Conservation (phyloP, 129 eudicot genomes). For the Oenanthe sinensis region DNA sequence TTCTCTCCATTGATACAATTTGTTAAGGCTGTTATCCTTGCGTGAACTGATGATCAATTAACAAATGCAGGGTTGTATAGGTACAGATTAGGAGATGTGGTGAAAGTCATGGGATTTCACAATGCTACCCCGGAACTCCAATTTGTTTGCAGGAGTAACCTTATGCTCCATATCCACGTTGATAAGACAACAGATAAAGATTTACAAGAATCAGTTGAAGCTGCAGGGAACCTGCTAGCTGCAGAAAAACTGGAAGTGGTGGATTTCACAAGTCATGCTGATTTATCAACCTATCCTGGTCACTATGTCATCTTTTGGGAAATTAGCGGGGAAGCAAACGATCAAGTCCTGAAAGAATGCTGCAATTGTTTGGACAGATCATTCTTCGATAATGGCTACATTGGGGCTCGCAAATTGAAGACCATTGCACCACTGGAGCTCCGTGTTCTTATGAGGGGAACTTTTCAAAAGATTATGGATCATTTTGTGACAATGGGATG, state of each 20-base stretch:
- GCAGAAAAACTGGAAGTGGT: conserved; percentile 57
- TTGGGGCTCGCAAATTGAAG: conserved; percentile 48
- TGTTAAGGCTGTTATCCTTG: not conserved
- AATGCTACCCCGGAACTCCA: conserved; percentile 78
- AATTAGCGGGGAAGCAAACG: conserved; percentile 49
- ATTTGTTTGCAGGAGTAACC: conserved; percentile 67
- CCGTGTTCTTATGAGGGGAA: conserved; percentile 48
- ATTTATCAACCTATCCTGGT: conserved; percentile 47
- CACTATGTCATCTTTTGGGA: conserved; percentile 89
- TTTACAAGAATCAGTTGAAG: conserved; percentile 56
- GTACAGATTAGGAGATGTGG: conserved; percentile 70
- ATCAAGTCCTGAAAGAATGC: conserved; percentile 47
- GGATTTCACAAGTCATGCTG: conserved; percentile 70
- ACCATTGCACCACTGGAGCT: conserved; percentile 75
- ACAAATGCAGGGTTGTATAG: conserved; percentile 60
- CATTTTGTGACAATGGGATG: conserved; percentile 57
- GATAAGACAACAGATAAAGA: conserved; percentile 91
- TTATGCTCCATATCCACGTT: conserved; percentile 59
- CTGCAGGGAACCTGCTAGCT: conserved; percentile 50
- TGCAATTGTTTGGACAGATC: conserved; percentile 72
- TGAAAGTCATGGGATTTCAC: conserved; percentile 75
- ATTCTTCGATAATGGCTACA: conserved; percentile 65
- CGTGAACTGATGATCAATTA: not conserved
- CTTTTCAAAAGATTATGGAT: conserved; percentile 62
- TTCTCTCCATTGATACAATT: not conserved